Conservation (phyloP, 768 basidiomycete genomes). For the Agaricus blazei region DNA sequence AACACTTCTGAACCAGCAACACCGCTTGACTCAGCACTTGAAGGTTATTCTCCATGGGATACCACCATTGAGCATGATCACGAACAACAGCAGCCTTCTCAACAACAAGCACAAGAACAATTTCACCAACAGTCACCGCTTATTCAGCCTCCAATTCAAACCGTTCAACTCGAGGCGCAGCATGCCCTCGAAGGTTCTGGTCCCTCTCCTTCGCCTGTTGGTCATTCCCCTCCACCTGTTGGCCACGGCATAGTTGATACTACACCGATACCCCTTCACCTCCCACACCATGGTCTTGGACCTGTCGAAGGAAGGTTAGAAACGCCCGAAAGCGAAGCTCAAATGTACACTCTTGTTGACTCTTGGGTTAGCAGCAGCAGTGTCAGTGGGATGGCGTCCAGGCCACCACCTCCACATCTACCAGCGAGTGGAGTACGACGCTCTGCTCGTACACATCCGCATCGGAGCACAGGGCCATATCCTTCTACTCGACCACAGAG, state of each 20-base stretch:
- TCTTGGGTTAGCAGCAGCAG: conserved; percentile 6
- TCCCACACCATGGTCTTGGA: conserved; percentile 7
- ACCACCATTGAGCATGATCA: conserved; percentile 36
- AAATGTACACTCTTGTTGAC: conserved; percentile 2
- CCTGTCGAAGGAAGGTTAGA: conserved; percentile 14
- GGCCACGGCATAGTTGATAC: conserved; percentile 2
- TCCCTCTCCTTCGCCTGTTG: background rate
- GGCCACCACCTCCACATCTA: no score
- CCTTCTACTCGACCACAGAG: conserved; percentile 24
- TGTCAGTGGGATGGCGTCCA: conserved; percentile 2
- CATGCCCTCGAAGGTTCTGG: conserved; percentile 9
- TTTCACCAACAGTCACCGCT: conserved; percentile 19
- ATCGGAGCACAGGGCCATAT: no score
- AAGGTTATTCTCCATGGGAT: conserved; percentile 33
- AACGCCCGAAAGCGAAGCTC: background rate
- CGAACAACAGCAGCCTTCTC: conserved; percentile 32
- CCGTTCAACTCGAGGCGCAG: conserved; percentile 13
- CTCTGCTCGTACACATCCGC: no score
- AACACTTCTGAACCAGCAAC: conserved; percentile 44
- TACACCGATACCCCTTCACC: conserved; percentile 12
- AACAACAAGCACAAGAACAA: conserved; percentile 18
- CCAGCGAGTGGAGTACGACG: no score
- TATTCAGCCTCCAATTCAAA: conserved; percentile 9
- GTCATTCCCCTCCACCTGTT: background rate
- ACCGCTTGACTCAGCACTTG: conserved; percentile 26